Evolutionary conservation across 352 stramenopile species (phyloP), one percentile per base, ranked within the genome.

Genomic region (Pythium oligandrum): DNA sequence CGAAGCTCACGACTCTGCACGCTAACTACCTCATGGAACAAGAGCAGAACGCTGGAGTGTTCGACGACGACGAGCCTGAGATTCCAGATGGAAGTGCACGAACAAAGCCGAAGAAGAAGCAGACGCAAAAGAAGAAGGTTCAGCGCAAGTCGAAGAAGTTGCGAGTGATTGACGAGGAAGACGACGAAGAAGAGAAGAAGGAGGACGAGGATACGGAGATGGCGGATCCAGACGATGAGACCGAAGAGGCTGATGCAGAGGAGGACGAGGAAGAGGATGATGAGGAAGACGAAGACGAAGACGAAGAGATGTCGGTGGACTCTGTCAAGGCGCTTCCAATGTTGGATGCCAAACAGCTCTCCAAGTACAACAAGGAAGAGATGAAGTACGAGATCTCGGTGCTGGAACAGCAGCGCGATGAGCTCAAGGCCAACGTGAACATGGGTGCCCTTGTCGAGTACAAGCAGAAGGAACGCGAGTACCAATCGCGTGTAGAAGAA

Each of bases 401-500:
- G 57, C 70, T 98, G 12, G 88, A 98, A 57, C 86, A 96, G 51
- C 90, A 98, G 68, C 75, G 90, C 50, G 90, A 97, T 52, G 77
- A 90, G 53, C 71, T 98, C 44, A 96, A 96, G 60, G 95, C 94
- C 40, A 97, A 98, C 64, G 90, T 97, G 1, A 98, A 98, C 76
- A 95, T 98, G 83, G 69, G 78, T 26, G 90, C 93, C 0, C 64
- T 98, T 31, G 55, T 68, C 6, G 89, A 97, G 59, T 98, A 97
- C 71, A 88, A 90, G 46, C 70, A 96, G 57, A 99, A 99, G 67
- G 92, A 99, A 55, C 63, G 86, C 7, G 97, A 99, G 65, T 98
- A 98, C 74, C 78, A 96, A 6, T 68, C 72, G 8, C 93, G 95
- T 38, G 83, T 99, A 8, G 51, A 73, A 12, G 97, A 99, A 51